Percentiles rank a stretch among this genome's conserved stretches.
Conservation (phyloP, 2,329 filamentous ascomycete genomes). For the Fusarium irregulare region DNA sequence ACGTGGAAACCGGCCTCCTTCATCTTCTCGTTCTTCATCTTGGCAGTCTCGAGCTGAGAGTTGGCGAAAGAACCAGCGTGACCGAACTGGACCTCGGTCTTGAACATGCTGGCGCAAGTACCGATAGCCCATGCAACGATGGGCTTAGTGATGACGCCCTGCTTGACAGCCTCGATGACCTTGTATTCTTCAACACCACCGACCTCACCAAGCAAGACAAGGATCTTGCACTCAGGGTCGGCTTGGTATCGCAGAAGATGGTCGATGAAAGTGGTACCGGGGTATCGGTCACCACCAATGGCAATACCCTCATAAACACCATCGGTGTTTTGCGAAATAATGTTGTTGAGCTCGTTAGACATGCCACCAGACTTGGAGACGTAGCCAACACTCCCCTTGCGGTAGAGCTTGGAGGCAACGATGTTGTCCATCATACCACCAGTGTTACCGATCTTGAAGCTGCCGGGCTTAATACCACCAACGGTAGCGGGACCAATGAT, state of each 20-base stretch:
- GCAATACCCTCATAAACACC: conserved; percentile 99
- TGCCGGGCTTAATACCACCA: conserved; percentile 98
- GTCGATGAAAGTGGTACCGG: conserved; percentile 99
- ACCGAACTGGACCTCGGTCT: conserved; percentile 99
- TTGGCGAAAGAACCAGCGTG: conserved; percentile 99
- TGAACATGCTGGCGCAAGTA: conserved; percentile 99
- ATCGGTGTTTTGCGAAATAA: conserved; percentile 94
- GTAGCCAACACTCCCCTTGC: conserved; percentile 97
- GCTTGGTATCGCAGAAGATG: conserved; percentile 96
- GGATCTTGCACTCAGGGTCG: conserved; percentile 97
- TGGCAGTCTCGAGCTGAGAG: conserved; percentile 97
- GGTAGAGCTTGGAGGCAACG: conserved; percentile 99
- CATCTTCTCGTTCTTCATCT: conserved; percentile 97
- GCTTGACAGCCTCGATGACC: conserved; percentile 97
- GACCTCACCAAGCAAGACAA: conserved; percentile 95
- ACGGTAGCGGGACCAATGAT: conserved; percentile 99
- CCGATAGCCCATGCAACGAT: conserved; percentile 99
- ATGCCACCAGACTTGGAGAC: conserved; percentile 99
- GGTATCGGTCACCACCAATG: conserved; percentile 99
- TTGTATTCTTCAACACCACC: conserved; percentile 99
- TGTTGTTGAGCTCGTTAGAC: conserved; percentile 99
- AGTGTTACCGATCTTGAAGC: conserved; percentile 99
- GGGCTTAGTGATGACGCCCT: conserved; percentile 94
- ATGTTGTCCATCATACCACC: conserved; percentile 99
- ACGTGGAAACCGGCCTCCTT: conserved; percentile 93